Evolutionary conservation across 73 alveolate genomes (phyloP).

Genomic region (Paramecium sonneborni): DNA sequence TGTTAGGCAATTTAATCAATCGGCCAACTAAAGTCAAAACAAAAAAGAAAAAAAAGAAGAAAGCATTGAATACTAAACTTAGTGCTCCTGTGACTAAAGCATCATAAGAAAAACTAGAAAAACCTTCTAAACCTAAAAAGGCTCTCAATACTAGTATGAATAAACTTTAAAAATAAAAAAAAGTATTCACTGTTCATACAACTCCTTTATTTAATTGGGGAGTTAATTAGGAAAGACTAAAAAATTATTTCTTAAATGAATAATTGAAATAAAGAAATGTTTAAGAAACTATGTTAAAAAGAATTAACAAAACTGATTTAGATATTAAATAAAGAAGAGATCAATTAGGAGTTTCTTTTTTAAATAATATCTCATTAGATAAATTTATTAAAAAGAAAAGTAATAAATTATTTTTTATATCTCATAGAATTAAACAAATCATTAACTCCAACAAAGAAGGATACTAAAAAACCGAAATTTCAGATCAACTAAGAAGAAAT

Average conservation of each 20-base stretch:
- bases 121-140: not conserved
- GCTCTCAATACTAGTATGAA: not conserved
- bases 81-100: not conserved
- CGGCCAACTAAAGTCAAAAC: not conserved
- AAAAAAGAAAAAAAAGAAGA: slow-evolving; percentile 30
- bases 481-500: slow-evolving; percentile 30
- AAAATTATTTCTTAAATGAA: slow-evolving; percentile 16
- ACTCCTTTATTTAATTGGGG: slow-evolving; percentile 11
- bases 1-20: not conserved
- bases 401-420: not conserved
- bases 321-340: slow-evolving; percentile 38
- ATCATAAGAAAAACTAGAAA: not conserved
- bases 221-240: slow-evolving; percentile 30
- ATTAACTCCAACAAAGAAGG: not conserved
- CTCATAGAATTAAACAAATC: slow-evolving; percentile 30
- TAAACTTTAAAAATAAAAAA: not conserved
- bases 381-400: not conserved
- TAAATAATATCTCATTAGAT: not conserved
- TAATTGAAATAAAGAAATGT: not conserved
- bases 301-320: not conserved
- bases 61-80: not conserved
- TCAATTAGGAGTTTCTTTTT: slow-evolving; percentile 31
- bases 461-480: not conserved
- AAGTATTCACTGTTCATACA: not conserved
- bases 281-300: not conserved